phyloP scores from a whole-genome alignment of 2,329 filamentous ascomycete species.

The Shiraia bambusicola region DNA sequence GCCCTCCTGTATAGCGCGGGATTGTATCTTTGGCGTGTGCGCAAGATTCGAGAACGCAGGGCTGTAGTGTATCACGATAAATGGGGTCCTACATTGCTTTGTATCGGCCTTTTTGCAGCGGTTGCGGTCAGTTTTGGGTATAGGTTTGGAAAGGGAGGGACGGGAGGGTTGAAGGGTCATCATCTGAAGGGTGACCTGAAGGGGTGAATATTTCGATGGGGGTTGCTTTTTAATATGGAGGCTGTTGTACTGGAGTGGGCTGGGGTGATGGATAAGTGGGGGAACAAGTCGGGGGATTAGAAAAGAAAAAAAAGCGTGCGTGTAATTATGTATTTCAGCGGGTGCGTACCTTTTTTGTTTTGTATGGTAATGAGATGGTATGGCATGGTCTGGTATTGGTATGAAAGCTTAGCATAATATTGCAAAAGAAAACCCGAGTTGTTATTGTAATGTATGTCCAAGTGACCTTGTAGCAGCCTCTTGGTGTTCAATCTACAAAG shows the following conservation, averaged over 20 bases:
- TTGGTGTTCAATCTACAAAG: no score
- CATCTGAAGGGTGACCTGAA: slow-evolving; percentile 40
- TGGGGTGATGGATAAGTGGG: not conserved
- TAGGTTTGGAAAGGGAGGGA: slow-evolving; percentile 63
- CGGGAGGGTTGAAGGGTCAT: no score
- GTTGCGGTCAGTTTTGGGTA: slow-evolving; percentile 79
- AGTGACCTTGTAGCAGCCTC: no score
- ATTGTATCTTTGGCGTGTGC: slow-evolving; percentile 85
- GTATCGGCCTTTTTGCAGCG: slow-evolving; percentile 69
- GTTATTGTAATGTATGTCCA: no score
- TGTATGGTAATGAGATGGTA: no score
- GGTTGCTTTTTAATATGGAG: not conserved
- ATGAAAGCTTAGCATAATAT: no score
- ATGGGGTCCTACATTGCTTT: slow-evolving; percentile 79
- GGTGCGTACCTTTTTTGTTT: no score
- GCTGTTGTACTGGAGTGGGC: not conserved
- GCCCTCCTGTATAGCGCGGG: slow-evolving; percentile 80
- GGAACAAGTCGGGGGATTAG: no score
- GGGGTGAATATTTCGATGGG: slow-evolving; percentile 1
- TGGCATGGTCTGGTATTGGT: no score
- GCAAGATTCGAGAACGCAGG: slow-evolving; percentile 77
- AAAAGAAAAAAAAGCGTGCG: no score
- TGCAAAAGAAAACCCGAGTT: no score
- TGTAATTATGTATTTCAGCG: no score
- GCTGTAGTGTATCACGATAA: slow-evolving; percentile 92